These are phyloP conservation scores for Suillus weaverae DNA, from an alignment of 768 basidiomycete genomes.

Conservation along the genomic window DNA sequence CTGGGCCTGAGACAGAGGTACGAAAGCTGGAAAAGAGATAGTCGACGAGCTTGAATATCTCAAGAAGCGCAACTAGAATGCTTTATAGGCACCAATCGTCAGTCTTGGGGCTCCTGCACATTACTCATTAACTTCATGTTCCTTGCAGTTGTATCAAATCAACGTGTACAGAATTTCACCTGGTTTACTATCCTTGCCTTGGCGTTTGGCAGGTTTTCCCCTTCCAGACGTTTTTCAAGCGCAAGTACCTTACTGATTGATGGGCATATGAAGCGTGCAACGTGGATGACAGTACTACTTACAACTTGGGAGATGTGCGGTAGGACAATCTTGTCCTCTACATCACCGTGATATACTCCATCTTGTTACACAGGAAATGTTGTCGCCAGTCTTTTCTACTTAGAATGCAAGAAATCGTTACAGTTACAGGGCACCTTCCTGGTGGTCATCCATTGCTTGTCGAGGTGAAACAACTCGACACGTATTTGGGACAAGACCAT, in stretches of 20 bases:
- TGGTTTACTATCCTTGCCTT: slow-evolving; percentile 83
- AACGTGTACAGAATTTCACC: slow-evolving; percentile 89
- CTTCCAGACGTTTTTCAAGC: slow-evolving; percentile 91
- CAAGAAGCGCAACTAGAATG: too few species aligned
- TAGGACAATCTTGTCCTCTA: too few species aligned
- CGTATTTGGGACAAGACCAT: background rate
- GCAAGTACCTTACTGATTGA: slow-evolving; percentile 90
- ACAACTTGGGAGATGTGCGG: background rate
- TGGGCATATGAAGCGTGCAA: background rate
- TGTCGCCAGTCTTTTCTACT: background rate
- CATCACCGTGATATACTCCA: background rate
- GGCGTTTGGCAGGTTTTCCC: slow-evolving; percentile 96
- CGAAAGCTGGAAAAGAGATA: too few species aligned
- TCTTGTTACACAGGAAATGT: background rate
- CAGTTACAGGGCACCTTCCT: background rate
- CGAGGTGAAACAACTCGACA: background rate
- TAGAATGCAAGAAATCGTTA: too few species aligned
- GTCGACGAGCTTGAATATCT: too few species aligned
- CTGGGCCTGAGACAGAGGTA: too few species aligned
- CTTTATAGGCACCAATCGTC: too few species aligned
- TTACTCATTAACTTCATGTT: slow-evolving; percentile 4
- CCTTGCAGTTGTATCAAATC: slow-evolving; percentile 80
- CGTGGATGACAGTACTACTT: background rate
- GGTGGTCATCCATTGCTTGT: background rate
- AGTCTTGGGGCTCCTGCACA: too few species aligned